A percentile compares a stretch with the other conserved stretches of the same genome.
Evolutionary conservation across 2,329 filamentous ascomycete genomes (phyloP).

Genomic region (Calonectria henricotiae): DNA sequence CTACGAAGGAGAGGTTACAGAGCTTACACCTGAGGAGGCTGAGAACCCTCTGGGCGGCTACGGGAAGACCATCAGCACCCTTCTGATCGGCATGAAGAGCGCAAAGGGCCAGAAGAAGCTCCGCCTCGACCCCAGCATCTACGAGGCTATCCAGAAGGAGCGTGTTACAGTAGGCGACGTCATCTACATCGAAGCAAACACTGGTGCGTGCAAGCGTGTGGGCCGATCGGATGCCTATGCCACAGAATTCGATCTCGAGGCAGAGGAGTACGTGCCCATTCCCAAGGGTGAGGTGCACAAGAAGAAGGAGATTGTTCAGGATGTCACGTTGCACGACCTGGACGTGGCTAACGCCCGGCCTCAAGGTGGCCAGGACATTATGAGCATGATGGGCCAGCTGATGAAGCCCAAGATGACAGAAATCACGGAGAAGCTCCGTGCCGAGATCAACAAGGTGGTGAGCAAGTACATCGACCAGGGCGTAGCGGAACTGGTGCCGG

Average conservation of each 20-base stretch:
- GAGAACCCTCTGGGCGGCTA: slow-evolving; percentile 98
- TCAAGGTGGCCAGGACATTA: slow-evolving; percentile 98
- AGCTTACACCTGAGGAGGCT: slow-evolving; percentile 96
- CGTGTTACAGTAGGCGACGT: slow-evolving; percentile 96
- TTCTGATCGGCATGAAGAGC: slow-evolving; percentile 95
- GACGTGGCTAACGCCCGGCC: slow-evolving; percentile 96
- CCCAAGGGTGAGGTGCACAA: slow-evolving; percentile 99
- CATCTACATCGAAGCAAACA: slow-evolving; percentile 99
- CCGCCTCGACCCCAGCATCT: slow-evolving; percentile 96
- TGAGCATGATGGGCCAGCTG: slow-evolving; percentile 99
- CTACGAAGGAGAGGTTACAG: slow-evolving; percentile 98
- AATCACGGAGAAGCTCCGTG: slow-evolving; percentile 96
- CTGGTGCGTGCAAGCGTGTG: slow-evolving; percentile 96
- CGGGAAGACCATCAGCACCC: slow-evolving; percentile 96
- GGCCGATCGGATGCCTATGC: slow-evolving; percentile 97
- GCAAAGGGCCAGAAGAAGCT: slow-evolving; percentile 98
- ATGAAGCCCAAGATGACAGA: slow-evolving; percentile 99
- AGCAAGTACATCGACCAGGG: slow-evolving; percentile 99
- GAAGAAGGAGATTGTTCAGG: slow-evolving; percentile 99
- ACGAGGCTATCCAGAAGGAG: slow-evolving; percentile 99
- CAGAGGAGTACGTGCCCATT: slow-evolving; percentile 98
- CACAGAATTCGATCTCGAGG: slow-evolving; percentile 98
- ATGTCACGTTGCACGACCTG: slow-evolving; percentile 96
- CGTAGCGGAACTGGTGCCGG: slow-evolving; percentile 96
- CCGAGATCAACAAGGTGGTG: slow-evolving; percentile 99